Percentiles rank a stretch among this genome's conserved stretches.
Evolutionary conservation across 179 eudicot genomes (phyloP).

Genomic region (Nepenthes alata): DNA sequence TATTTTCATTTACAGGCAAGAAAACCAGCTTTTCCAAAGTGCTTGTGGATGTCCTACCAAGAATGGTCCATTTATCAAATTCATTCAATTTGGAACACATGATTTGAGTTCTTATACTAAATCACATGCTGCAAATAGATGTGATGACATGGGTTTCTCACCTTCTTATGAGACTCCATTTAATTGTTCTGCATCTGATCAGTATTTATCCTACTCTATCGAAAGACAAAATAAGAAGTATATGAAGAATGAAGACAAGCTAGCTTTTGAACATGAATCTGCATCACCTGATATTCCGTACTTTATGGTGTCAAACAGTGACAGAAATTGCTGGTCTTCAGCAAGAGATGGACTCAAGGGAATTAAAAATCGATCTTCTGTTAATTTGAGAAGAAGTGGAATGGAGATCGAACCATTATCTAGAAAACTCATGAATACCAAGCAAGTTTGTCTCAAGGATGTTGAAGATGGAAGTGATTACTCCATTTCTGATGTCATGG

Average conservation of each 20-base stretch:
- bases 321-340: constrained; percentile 7
- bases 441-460: not conserved
- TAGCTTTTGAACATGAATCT: not conserved
- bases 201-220: not conserved
- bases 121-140: constrained; percentile 5
- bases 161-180: not conserved
- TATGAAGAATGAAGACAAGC: not conserved
- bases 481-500: not conserved
- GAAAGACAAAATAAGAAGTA: not conserved
- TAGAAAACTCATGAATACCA: constrained; percentile 3
- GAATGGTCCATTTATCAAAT: constrained; percentile 7
- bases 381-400: constrained; percentile 6
- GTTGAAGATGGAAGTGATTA: constrained; percentile 1
- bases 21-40: constrained; percentile 2
- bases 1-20: constrained; percentile 18
- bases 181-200: not conserved
- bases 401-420: constrained; percentile 9
- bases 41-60: constrained; percentile 5
- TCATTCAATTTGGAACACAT: constrained; percentile 5
- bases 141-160: constrained; percentile 8
- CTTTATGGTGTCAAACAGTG: not conserved
- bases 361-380: constrained; percentile 2
- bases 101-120: constrained; percentile 6
- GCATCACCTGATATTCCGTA: not conserved
- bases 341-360: not conserved